These are phyloP conservation scores for Musa acuminata DNA, from an alignment of 176 grass and related monocot genomes.

Conservation along the genomic window DNA sequence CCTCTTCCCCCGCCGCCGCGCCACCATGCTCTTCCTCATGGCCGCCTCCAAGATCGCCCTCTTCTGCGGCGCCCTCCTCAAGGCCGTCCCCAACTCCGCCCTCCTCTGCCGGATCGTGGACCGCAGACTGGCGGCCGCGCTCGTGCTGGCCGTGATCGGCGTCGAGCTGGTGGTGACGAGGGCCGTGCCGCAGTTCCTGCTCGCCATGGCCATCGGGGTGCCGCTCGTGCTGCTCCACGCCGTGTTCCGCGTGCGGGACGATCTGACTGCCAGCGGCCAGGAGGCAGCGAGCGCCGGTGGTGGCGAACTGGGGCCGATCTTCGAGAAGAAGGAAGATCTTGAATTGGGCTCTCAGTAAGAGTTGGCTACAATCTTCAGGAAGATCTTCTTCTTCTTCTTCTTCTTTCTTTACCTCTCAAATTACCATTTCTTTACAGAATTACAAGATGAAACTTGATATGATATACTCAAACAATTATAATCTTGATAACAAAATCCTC, in stretches of 20 bases:
- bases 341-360: no score
- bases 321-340: no score
- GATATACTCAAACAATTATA: no score
- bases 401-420: no score
- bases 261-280: conserved; percentile 35
- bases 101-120: conserved; percentile 58
- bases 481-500: no score
- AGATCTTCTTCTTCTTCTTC: no score
- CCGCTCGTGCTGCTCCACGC: conserved; percentile 53
- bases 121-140: conserved; percentile 39
- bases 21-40: conserved; percentile 81
- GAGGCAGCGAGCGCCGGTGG: neutral
- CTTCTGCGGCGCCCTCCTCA: conserved; percentile 51
- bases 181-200: conserved; percentile 52
- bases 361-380: no score
- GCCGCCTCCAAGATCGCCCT: conserved; percentile 64
- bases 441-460: no score
- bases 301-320: no score
- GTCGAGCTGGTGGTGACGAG: conserved; percentile 42
- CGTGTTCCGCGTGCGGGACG: conserved; percentile 51
- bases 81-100: conserved; percentile 39
- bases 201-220: conserved; percentile 34
- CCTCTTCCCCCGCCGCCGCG: conserved; percentile 43
- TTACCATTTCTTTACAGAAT: no score
- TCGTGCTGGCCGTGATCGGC: conserved; percentile 48